Evolutionary conservation across 352 stramenopile genomes (phyloP).

Genomic region (Aphanomyces euteiches): DNA sequence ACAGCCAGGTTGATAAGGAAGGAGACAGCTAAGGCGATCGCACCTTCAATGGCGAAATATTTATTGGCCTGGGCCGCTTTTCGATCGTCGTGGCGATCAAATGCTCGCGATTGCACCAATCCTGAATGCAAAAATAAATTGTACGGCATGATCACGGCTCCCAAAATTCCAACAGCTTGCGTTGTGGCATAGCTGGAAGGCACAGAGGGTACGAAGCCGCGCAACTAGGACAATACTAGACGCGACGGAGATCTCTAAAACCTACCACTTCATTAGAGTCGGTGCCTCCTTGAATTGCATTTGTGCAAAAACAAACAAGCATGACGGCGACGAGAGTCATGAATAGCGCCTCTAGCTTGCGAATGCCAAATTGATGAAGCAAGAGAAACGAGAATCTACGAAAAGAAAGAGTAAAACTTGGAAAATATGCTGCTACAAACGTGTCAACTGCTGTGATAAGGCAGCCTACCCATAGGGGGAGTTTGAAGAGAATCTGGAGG

Average conservation of each 20-base stretch:
- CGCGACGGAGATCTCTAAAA: neutral
- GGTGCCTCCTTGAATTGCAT: slow-evolving; percentile 83
- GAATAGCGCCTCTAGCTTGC: slow-evolving; percentile 92
- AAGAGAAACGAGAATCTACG: slow-evolving; percentile 89
- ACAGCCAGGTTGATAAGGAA: slow-evolving; percentile 96
- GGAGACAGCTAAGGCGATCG: slow-evolving; percentile 87
- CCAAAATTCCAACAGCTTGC: slow-evolving; percentile 89
- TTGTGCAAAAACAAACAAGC: slow-evolving; percentile 90
- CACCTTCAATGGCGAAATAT: slow-evolving; percentile 93
- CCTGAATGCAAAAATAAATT: slow-evolving; percentile 95
- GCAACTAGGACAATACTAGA: slow-evolving; percentile 15
- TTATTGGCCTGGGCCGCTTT: slow-evolving; percentile 86
- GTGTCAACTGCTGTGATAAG: slow-evolving; percentile 47
- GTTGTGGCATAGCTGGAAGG: slow-evolving; percentile 70
- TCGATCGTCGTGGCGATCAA: slow-evolving; percentile 52
- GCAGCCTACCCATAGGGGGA: slow-evolving; percentile 88
- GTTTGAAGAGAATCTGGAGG: slow-evolving; percentile 86
- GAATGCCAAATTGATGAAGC: slow-evolving; percentile 90
- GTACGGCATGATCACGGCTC: slow-evolving; percentile 96
- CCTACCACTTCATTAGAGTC: slow-evolving; percentile 50
- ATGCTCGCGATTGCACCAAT: slow-evolving; percentile 68
- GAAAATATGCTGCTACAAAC: slow-evolving; percentile 17
- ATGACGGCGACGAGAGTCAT: slow-evolving; percentile 90
- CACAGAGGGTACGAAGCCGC: slow-evolving; percentile 76
- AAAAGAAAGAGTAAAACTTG: neutral